Evolutionary conservation across 805 yeast species (phyloP).

Genomic region (Naumovozyma dairenensis): DNA sequence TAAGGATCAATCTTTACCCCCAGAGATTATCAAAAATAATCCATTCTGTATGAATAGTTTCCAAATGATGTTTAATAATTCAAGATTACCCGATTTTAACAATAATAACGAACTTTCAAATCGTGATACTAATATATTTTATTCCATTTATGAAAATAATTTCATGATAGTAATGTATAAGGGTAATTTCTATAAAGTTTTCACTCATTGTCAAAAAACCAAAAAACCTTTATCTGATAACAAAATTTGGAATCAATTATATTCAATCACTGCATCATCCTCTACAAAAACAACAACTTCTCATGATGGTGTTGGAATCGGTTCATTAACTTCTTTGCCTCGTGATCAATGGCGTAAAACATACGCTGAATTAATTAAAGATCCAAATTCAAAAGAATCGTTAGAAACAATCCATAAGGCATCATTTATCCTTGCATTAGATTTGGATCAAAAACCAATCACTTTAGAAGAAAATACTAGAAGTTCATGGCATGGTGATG

Average conservation of each 20-base stretch:
- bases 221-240: conserved; percentile 34
- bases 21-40: conserved; percentile 63
- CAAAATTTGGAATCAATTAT: conserved; percentile 49
- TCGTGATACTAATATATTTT: conserved; percentile 52
- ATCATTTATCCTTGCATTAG: conserved; percentile 75
- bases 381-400: conserved; percentile 52
- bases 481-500: conserved; percentile 93
- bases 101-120: conserved; percentile 25
- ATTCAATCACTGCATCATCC: conserved; percentile 37
- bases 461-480: conserved; percentile 77
- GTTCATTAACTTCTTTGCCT: conserved; percentile 72
- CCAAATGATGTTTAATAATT: conserved; percentile 81
- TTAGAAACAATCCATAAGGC: conserved; percentile 63
- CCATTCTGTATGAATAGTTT: conserved; percentile 96
- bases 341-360: conserved; percentile 71
- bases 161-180: conserved; percentile 65
- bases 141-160: conserved; percentile 40
- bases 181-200: conserved; percentile 72
- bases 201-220: conserved; percentile 38
- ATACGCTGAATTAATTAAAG: conserved; percentile 45
- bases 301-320: conserved; percentile 43
- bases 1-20: conserved; percentile 64
- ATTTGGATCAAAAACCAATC: conserved; percentile 50
- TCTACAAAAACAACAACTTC: conserved; percentile 5
- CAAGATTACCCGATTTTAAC: conserved; percentile 56